phyloP scores from a whole-genome alignment of 2,329 filamentous ascomycete species.

The Cladosporium sp. region DNA sequence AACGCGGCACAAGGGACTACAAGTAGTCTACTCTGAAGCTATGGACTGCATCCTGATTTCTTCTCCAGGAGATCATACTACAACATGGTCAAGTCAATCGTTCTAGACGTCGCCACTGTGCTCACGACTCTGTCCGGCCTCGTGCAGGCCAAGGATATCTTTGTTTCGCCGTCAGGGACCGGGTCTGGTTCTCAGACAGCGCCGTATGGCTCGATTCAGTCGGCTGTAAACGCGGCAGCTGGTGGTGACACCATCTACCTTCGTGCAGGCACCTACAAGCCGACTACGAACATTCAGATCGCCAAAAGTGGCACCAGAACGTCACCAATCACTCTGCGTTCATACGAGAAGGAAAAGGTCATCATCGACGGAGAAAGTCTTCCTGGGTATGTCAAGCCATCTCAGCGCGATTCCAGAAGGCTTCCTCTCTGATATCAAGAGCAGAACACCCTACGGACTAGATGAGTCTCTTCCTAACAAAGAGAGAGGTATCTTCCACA shows the following conservation, averaged over 20 bases:
- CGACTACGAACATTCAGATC: constrained; percentile 47
- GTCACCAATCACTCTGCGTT: constrained; percentile 39
- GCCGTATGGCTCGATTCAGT: constrained; percentile 46
- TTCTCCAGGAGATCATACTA: neutral
- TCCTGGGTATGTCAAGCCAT: constrained; percentile 5
- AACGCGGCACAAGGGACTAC: neutral
- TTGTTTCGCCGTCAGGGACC: constrained; percentile 44
- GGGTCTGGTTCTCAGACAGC: constrained; percentile 39
- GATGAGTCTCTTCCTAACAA: constrained; percentile 37
- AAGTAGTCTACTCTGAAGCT: neutral
- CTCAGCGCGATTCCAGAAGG: neutral
- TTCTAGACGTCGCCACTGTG: neutral
- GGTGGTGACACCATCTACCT: constrained; percentile 47
- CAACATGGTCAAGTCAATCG: neutral
- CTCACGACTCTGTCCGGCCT: neutral
- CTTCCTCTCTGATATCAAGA: neutral
- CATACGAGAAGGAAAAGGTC: constrained; percentile 43
- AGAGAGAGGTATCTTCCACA: constrained; percentile 47
- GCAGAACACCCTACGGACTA: constrained; percentile 40
- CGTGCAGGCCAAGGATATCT: constrained; percentile 32
- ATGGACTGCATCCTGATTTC: neutral
- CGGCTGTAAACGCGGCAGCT: constrained; percentile 42
- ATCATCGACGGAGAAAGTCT: constrained; percentile 45
- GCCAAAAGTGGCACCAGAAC: constrained; percentile 40
- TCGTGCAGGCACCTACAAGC: constrained; percentile 43